Base-by-base conservation (phyloP, 2,329 filamentous ascomycete species). In the Pyrenochaeta sp. region DNA sequence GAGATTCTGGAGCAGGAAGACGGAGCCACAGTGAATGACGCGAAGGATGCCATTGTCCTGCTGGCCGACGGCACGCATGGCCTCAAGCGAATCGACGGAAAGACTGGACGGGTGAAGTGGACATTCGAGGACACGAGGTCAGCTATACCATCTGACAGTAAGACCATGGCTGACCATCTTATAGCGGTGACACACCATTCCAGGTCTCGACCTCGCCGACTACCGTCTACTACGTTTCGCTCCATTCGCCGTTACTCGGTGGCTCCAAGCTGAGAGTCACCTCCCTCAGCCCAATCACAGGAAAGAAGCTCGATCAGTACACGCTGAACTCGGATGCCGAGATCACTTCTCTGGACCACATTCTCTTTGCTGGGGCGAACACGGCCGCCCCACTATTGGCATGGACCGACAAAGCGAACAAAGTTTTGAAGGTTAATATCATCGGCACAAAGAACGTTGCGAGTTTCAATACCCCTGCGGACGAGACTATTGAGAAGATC, bases 251-350 rank as follows among this genome's bases (percentile, higher is more conserved):
- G 67, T 80, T 71, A 46, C 74, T 86, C 21, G 83, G 62, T 42
- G 86, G 88, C 2, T 87, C 89, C 62, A 90, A 85, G 72, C 78
- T 96, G 56, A 90, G 87, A 68, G 83, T 96, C 41, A 83, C 85
- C 0, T 81, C 83, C 0, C 71, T 96, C 57, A 89, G 96, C 67
- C 82, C 83, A 6, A 72, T 85, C 9, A 90, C 84, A 2, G 93
- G 93, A 37, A 82, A 81, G 61, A 86, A 87, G 61, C 73, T 83
- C 23, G 85, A 89, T 41, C 88, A 94, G 59, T 81, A 89, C 61
- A 80, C 78, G 1, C 74, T 96, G 36, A 85, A 82, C 53, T 85
- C 87, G 7, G 93, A 94, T 62, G 82, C 79, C 39, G 90, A 96
- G 55, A 80, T 95, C 2, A 76, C 81, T 28, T 77, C 77, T 18